Conservation (phyloP, 192 early-diverging fungal genomes). For the Physocladia obscura region DNA sequence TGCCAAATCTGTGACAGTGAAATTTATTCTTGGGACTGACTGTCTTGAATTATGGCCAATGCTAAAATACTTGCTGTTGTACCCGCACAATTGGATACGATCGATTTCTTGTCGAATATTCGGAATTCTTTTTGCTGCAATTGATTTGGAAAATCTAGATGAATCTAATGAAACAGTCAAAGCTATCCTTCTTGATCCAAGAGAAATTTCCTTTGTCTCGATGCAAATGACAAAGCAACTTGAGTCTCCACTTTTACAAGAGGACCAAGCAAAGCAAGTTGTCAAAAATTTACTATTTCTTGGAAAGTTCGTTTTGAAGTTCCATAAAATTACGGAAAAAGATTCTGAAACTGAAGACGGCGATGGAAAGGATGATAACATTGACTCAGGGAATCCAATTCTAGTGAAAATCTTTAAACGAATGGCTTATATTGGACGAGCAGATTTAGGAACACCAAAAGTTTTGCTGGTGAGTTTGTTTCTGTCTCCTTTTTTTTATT, state of each 20-base stretch:
- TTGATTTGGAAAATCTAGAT: slow-evolving; percentile 57
- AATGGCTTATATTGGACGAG: slow-evolving; percentile 65
- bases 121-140: slow-evolving; percentile 73
- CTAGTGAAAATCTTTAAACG: slow-evolving; percentile 63
- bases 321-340: not conserved
- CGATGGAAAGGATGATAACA: slow-evolving; percentile 26
- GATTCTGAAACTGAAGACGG: slow-evolving; percentile 20
- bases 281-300: slow-evolving; percentile 94
- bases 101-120: slow-evolving; percentile 66
- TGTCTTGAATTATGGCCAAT: slow-evolving; percentile 65
- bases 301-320: slow-evolving; percentile 52
- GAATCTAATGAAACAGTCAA: slow-evolving; percentile 13
- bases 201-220: slow-evolving; percentile 20
- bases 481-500: not conserved
- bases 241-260: slow-evolving; percentile 50
- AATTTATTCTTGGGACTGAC: slow-evolving; percentile 29
- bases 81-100: slow-evolving; percentile 92
- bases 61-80: slow-evolving; percentile 65
- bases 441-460: slow-evolving; percentile 49
- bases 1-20: slow-evolving; percentile 26
- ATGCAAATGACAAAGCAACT: slow-evolving; percentile 39
- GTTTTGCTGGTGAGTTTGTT: slow-evolving; percentile 28
- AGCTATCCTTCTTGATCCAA: not conserved
- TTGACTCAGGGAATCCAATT: slow-evolving; percentile 31
- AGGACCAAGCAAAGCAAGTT: slow-evolving; percentile 82